Percentiles rank a stretch among this genome's conserved stretches.
These are phyloP conservation scores for Aegilops umbellulata DNA, from an alignment of 176 grass and related monocot species.

Conservation along the genomic window DNA sequence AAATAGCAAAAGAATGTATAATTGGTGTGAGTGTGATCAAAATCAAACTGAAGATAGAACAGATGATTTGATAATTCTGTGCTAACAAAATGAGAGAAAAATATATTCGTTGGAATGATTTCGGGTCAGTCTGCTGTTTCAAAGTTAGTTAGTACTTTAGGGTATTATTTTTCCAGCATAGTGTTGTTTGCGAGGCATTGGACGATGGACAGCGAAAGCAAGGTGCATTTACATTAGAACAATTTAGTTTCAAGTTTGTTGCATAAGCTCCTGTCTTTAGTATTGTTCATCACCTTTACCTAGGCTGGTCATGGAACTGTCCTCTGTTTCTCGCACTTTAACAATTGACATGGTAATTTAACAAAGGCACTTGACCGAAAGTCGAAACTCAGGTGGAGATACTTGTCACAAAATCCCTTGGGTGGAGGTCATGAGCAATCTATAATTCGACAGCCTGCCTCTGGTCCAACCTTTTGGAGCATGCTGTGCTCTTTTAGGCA, in stretches of 20 bases:
- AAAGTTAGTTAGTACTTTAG: neutral
- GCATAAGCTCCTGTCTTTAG: neutral
- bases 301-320: neutral
- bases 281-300: neutral
- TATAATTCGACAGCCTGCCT: conserved; percentile 1
- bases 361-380: neutral
- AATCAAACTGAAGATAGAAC: neutral
- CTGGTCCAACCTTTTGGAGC: neutral
- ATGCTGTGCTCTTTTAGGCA: neutral
- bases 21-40: neutral
- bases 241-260: neutral
- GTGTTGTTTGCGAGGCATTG: neutral
- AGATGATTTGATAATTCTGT: neutral
- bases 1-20: neutral
- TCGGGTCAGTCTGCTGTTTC: neutral
- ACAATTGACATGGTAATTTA: neutral
- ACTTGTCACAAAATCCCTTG: neutral
- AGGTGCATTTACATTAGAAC: neutral
- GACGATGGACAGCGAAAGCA: neutral
- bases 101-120: neutral
- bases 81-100: neutral
- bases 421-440: neutral
- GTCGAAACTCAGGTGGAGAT: neutral
- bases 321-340: neutral
- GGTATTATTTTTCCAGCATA: neutral